phyloP scores from a whole-genome alignment of 768 basidiomycete species.

The Amanita subjunquillea region DNA sequence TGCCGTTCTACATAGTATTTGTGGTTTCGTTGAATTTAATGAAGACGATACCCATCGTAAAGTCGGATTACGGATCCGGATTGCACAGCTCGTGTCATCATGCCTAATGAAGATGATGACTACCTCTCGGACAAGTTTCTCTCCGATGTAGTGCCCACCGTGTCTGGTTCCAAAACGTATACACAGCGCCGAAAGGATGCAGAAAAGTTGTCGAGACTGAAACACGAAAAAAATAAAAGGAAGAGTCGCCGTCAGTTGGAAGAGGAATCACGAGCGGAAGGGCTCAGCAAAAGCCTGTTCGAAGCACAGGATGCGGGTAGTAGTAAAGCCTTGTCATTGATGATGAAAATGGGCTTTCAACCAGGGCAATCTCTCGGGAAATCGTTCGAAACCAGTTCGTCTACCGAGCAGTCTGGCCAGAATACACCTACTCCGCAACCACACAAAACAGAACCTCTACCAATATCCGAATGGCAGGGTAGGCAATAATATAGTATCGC shows the following conservation, averaged over 20 bases:
- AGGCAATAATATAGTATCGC: constrained; percentile 12
- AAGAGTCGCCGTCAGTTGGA: constrained; percentile 65
- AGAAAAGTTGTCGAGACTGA: constrained; percentile 41
- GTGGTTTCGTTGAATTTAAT: constrained; percentile 18
- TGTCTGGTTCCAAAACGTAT: constrained; percentile 50
- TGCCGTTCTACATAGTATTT: constrained; percentile 26
- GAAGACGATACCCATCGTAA: constrained; percentile 18
- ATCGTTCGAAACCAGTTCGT: neutral
- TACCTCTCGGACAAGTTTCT: constrained; percentile 88
- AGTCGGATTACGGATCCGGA: neutral
- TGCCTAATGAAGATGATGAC: constrained; percentile 74
- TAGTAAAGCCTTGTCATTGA: constrained; percentile 79
- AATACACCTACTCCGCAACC: constrained; percentile 16
- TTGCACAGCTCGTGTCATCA: constrained; percentile 30
- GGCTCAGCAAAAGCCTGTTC: constrained; percentile 71
- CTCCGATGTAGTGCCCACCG: constrained; percentile 23
- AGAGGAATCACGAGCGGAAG: constrained; percentile 67
- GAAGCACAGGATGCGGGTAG: constrained; percentile 48
- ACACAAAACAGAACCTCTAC: constrained; percentile 55
- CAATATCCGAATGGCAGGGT: constrained; percentile 80
- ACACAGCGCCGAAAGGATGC: constrained; percentile 61
- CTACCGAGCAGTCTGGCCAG: neutral
- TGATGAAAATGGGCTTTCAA: constrained; percentile 93
- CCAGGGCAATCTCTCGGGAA: constrained; percentile 71
- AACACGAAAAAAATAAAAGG: constrained; percentile 55